phyloP scores from a whole-genome alignment of 2,329 filamentous ascomycete genomes.

The Sporothrix pallida region DNA sequence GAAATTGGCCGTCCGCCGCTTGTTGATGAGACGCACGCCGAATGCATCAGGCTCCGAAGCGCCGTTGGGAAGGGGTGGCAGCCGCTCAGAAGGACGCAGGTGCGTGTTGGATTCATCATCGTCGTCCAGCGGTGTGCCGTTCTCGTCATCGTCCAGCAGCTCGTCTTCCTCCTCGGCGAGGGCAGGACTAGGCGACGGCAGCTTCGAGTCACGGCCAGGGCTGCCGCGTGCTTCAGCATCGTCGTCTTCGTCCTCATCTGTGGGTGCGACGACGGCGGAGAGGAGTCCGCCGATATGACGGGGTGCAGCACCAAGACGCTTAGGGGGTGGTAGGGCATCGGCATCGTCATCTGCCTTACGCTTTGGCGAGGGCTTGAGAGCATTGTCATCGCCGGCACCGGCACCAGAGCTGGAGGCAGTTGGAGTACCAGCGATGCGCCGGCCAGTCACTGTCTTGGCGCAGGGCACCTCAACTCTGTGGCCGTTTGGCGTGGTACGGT shows the following conservation, averaged over 20 bases:
- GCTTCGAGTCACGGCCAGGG: conserved; percentile 30
- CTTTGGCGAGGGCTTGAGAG: conserved; percentile 47
- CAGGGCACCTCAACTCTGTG: conserved; percentile 45
- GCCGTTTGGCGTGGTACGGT: conserved; percentile 40
- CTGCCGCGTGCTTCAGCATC: conserved; percentile 31
- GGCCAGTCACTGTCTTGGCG: conserved; percentile 39
- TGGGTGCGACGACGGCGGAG: conserved; percentile 42
- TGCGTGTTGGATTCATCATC: conserved; percentile 40
- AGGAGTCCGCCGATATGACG: conserved; percentile 52
- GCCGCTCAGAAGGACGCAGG: conserved; percentile 33
- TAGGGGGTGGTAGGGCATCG: conserved; percentile 57
- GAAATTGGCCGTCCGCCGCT: conserved; percentile 47
- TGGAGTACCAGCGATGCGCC: conserved; percentile 18
- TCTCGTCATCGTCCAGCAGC: conserved; percentile 31
- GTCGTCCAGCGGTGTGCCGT: conserved; percentile 32
- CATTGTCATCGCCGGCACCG: neutral
- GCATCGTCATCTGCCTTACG: conserved; percentile 58
- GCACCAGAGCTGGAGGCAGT: neutral
- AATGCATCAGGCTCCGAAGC: conserved; percentile 57
- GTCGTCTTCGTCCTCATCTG: conserved; percentile 41
- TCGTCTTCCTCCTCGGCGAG: conserved; percentile 35
- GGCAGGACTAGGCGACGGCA: conserved; percentile 28
- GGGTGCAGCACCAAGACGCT: conserved; percentile 50
- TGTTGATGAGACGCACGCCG: conserved; percentile 56
- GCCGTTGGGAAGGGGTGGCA: conserved; percentile 46